Evolutionary conservation across 2,329 filamentous ascomycete species (phyloP).

Genomic region (Xylariaceae sp.): DNA sequence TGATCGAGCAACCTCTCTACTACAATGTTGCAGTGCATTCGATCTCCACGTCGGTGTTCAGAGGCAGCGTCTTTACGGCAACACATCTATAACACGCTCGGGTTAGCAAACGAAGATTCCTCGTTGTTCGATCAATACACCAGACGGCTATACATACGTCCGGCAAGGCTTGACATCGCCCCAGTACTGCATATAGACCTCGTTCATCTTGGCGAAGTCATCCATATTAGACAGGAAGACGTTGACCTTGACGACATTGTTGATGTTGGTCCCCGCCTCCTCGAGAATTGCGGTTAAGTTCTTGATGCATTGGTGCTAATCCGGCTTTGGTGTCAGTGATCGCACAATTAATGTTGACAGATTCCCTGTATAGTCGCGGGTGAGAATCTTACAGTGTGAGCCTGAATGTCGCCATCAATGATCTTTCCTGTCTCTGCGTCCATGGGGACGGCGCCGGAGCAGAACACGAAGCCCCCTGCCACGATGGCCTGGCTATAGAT

Average conservation of each 20-base stretch:
- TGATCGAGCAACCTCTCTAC: too few relatives aligned
- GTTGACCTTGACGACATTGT: slow-evolving; percentile 73
- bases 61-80: slow-evolving; percentile 85
- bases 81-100: slow-evolving; percentile 86
- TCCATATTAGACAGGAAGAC: slow-evolving; percentile 77
- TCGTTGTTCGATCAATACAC: too few relatives aligned
- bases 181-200: slow-evolving; percentile 74
- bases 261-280: slow-evolving; percentile 68
- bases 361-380: background rate
- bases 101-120: too few relatives aligned
- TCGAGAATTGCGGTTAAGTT: slow-evolving; percentile 74
- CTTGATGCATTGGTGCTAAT: slow-evolving; percentile 67
- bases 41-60: slow-evolving; percentile 87
- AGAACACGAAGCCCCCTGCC: slow-evolving; percentile 71
- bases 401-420: slow-evolving; percentile 67
- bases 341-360: background rate
- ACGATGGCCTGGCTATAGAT: slow-evolving; percentile 64
- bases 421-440: slow-evolving; percentile 63
- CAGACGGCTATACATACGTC: too few relatives aligned
- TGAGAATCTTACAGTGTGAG: slow-evolving; percentile 59
- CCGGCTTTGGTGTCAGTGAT: slow-evolving; percentile 2
- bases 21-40: slow-evolving; percentile 82
- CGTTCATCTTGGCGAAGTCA: slow-evolving; percentile 77
- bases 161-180: slow-evolving; percentile 53
- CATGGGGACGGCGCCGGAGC: slow-evolving; percentile 74